phyloP scores from a whole-genome alignment of 202 grass and related monocot genomes.

The Cymbopogon flexuosus region DNA sequence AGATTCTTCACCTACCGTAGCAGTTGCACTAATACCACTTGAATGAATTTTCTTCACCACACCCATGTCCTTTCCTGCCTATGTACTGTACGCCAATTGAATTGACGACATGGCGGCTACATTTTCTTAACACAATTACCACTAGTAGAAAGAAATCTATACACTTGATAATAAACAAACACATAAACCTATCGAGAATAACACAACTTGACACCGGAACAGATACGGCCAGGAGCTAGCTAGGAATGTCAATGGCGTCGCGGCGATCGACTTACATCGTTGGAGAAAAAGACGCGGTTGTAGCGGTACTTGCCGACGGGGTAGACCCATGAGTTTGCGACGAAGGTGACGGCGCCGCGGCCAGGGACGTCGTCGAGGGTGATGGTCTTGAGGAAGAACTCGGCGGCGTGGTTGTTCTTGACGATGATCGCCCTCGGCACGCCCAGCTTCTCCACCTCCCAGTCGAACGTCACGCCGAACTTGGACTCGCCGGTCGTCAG shows the following conservation, averaged over 20 bases:
- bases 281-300: conserved; percentile 64
- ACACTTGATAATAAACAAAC: neutral
- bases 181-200: neutral
- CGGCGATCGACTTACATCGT: conserved; percentile 26
- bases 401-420: conserved; percentile 51
- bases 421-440: conserved; percentile 69
- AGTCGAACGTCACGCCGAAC: conserved; percentile 56
- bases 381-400: conserved; percentile 78
- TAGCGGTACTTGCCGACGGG: conserved; percentile 43
- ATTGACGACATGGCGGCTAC: neutral
- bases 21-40: neutral
- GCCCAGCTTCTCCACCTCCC: conserved; percentile 51
- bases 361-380: conserved; percentile 49
- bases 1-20: neutral
- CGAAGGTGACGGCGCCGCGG: conserved; percentile 44
- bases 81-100: neutral
- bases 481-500: conserved; percentile 51
- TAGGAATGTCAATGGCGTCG: neutral
- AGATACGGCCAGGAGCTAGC: neutral
- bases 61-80: neutral
- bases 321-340: conserved; percentile 81
- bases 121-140: neutral
- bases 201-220: neutral
- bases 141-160: neutral
- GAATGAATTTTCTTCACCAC: neutral